Base-by-base conservation (phyloP, 2,329 filamentous ascomycete genomes). In the Salinomyces thailandicus region DNA sequence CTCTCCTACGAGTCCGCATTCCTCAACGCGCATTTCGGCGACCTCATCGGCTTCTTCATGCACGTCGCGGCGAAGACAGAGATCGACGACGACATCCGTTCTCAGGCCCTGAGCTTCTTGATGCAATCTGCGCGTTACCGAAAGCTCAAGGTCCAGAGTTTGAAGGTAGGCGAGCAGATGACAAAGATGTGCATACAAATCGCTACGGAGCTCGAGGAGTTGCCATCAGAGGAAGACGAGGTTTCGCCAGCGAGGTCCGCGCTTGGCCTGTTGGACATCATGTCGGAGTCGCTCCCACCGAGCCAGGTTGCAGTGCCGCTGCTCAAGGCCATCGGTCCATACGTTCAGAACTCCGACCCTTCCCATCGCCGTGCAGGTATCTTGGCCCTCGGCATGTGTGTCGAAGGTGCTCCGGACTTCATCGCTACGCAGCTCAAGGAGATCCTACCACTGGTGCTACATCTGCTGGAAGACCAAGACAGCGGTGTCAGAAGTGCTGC, bases 401-500 rank as follows among this genome's bases (percentile, higher is more conserved):
- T 94, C 36, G 91, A 96, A 68, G 91, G 91, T 51, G 89, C 91
- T 18, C 91, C 91, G 12, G 91, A 98, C 61, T 98, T 96, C 63
- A 86, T 96, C 55, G 85, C 85, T 46, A 94, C 87, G 14, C 91
- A 98, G 63, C 75, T 96, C 44, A 73, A 81, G 54, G 75, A 81
- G 47, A 81, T 96, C 48, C 76, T 96, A 59, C 91, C 91, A 33
- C 72, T 84, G 50, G 78, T 96, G 41, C 71, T 95, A 39, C 78
- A 77, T 53, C 73, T 96, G 6, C 75, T 98, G 26, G 73, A 85
- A 56, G 91, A 98, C 57, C 69, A 75, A n/a, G 83, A 93, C 48
- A 72, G 77, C 49, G 78, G 79, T 51, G 91, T 98, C 40, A 79
- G 91, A 42, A 82, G 86, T 59, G 85, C 89, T 33, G 81, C 91